Evolutionary conservation across 2,329 filamentous ascomycete species (phyloP), one percentile per base, ranked within the genome.

Genomic region (Sclerotinia minor): DNA sequence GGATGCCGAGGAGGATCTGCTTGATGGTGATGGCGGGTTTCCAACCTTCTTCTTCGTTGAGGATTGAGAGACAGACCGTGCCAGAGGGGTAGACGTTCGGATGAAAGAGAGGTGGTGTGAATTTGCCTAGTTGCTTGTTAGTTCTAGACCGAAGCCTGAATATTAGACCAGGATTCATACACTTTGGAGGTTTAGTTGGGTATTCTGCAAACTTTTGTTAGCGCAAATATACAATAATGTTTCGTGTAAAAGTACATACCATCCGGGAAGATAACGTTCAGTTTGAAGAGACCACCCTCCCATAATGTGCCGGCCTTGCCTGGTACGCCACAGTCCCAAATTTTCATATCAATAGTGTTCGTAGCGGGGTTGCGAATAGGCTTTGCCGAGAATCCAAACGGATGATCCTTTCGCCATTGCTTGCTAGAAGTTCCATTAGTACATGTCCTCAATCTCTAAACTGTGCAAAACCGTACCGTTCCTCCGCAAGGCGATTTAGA

Each of bases 1-100:
- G 95, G 68, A 99, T 96, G 60, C 95, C 95, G 1, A 98, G 85
- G 7, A 98, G 86, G 71, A 99, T 98, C 80, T 98, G 93, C 81
- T 97, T 98, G 79, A 99, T 92, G 0, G 95, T 99, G 76, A 99
- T 99, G 8, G 95, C 94, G 0, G 95, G 96, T 79, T 96, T 96
- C 95, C 96, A 99, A 8, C 92, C 94, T 79, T 99, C 95, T 75
- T 99, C 95, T 79, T 99, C 96, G 81, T 98, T 99, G 72, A 99
- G 82, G 73, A 99, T 99, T 38, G 92, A 97, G 29, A 99, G 85
- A 78, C 95, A 99, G 70, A 99, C 95, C 59, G 95, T 99, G 73
- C 95, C 96, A 0, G 94, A 98, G 0, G 95, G 95, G 78, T 99
- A 99, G 73, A 99, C 95, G 79, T 99, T 99, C 0, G 95, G 95